Evolutionary conservation across 2,329 filamentous ascomycete genomes (phyloP).

Genomic region (Cordyceps cateniannulata): DNA sequence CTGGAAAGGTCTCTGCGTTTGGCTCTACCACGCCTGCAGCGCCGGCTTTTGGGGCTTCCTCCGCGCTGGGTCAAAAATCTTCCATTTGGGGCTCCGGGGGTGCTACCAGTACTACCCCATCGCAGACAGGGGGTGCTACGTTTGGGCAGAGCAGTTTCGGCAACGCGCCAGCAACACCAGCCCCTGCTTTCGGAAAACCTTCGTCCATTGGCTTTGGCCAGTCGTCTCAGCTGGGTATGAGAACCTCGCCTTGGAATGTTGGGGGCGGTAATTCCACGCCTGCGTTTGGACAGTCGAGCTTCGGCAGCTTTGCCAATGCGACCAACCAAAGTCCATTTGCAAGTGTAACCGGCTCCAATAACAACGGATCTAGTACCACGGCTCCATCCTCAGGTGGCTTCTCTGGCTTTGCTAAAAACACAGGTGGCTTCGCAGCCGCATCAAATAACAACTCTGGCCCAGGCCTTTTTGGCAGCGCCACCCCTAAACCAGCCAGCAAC

Average conservation of each 20-base stretch:
- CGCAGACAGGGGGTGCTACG: conserved; percentile 28
- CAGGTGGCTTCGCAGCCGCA: conserved; percentile 51
- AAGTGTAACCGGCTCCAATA: conserved; percentile 18
- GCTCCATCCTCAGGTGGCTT: conserved; percentile 38
- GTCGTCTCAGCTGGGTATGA: conserved; percentile 40
- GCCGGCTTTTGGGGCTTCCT: conserved; percentile 41
- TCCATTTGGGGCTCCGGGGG: conserved; percentile 43
- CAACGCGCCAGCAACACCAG: conserved; percentile 27
- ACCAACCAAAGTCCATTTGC: conserved; percentile 33
- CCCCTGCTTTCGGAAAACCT: conserved; percentile 44
- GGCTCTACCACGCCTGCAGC: conserved; percentile 30
- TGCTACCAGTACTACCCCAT: conserved; percentile 23
- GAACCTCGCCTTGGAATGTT: conserved; percentile 48
- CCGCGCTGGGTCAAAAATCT: conserved; percentile 42
- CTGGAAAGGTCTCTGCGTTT: conserved; percentile 31
- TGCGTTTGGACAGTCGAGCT: conserved; percentile 50
- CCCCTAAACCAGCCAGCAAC: conserved; percentile 29
- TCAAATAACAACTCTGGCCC: conserved; percentile 28
- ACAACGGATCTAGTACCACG: conserved; percentile 7
- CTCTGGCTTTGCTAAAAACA: conserved; percentile 46
- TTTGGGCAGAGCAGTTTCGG: conserved; percentile 44
- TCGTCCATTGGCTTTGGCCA: conserved; percentile 47
- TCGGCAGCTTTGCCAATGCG: conserved; percentile 35
- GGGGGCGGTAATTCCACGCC: conserved; percentile 25
- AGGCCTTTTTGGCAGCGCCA: conserved; percentile 30